Percentiles rank a stretch among this genome's conserved stretches.
phyloP scores from a whole-genome alignment of 805 yeast genomes.

The Candida methanosorbosa region DNA sequence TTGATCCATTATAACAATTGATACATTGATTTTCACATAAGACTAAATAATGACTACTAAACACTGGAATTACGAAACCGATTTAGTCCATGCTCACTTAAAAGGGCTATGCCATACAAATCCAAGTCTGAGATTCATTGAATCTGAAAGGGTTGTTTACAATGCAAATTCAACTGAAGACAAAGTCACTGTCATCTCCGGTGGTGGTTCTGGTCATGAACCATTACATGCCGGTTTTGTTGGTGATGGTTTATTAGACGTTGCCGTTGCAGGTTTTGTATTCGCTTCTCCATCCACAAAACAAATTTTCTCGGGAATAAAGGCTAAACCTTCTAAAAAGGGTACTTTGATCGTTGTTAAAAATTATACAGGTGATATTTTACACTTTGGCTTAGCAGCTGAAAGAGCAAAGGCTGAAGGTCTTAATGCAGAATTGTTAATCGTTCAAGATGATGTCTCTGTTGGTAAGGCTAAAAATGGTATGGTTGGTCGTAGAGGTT shows the following conservation, averaged over 20 bases:
- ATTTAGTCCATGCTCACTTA: slow-evolving; percentile 38
- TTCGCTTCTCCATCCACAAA: slow-evolving; percentile 88
- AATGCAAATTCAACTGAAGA: slow-evolving; percentile 25
- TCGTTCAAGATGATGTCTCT: slow-evolving; percentile 89
- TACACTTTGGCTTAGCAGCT: slow-evolving; percentile 87
- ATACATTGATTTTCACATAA: no score
- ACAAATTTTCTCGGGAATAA: slow-evolving; percentile 68
- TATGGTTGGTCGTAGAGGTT: slow-evolving; percentile 88
- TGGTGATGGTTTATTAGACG: slow-evolving; percentile 74
- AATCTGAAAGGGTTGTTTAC: slow-evolving; percentile 48
- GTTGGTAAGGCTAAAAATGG: slow-evolving; percentile 88
- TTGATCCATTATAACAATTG: no score
- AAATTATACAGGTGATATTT: slow-evolving; percentile 90
- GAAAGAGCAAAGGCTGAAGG: slow-evolving; percentile 83
- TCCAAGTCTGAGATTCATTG: slow-evolving; percentile 46
- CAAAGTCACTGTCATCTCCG: slow-evolving; percentile 70
- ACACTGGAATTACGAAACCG: slow-evolving; percentile 44
- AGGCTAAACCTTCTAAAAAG: slow-evolving; percentile 41
- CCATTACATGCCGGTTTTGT: slow-evolving; percentile 91
- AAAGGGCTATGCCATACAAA: slow-evolving; percentile 45
- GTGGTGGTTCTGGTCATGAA: slow-evolving; percentile 97
- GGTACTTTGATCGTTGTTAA: slow-evolving; percentile 80
- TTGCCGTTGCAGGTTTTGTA: slow-evolving; percentile 85
- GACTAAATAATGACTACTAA: slow-evolving; percentile 14
- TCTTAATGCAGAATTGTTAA: slow-evolving; percentile 57